These are phyloP conservation scores for Boletus vinaceobasis DNA, from an alignment of 768 basidiomycete species.

Conservation along the genomic window DNA sequence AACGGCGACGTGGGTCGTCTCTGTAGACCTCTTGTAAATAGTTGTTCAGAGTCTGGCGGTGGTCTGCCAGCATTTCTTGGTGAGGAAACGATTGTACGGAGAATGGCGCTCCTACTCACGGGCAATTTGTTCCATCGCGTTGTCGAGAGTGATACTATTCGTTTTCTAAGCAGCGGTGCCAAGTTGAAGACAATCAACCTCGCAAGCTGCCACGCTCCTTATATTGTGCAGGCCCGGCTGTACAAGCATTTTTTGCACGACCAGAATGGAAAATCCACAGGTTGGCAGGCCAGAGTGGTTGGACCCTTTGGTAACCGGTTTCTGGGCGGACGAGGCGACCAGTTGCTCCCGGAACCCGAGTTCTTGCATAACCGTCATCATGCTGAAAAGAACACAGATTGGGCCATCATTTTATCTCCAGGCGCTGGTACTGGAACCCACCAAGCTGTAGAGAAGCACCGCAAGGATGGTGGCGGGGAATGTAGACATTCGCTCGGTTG, in stretches of 20 bases:
- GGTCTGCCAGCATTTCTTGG: constrained; percentile 4
- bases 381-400: neutral
- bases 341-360: neutral
- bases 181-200: neutral
- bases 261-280: constrained; percentile 16
- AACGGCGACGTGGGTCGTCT: constrained; percentile 8
- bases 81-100: neutral
- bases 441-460: constrained; percentile 22
- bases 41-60: constrained; percentile 24
- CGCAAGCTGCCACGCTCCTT: constrained; percentile 4
- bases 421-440: constrained; percentile 12
- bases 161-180: neutral
- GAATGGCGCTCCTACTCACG: constrained; percentile 7
- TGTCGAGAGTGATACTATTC: neutral
- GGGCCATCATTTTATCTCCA: neutral
- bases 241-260: constrained; percentile 7
- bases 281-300: constrained; percentile 15
- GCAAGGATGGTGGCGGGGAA: neutral
- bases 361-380: neutral
- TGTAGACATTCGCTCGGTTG: neutral
- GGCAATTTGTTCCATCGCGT: constrained; percentile 4
- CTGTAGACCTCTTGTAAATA: constrained; percentile 17
- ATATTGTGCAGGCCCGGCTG: constrained; percentile 13
- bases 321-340: neutral
- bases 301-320: constrained; percentile 3